Evolutionary conservation across 371 early-diverging fungal species (phyloP), one percentile per base, ranked within the genome.

Genomic region (Mortierella sp.): DNA sequence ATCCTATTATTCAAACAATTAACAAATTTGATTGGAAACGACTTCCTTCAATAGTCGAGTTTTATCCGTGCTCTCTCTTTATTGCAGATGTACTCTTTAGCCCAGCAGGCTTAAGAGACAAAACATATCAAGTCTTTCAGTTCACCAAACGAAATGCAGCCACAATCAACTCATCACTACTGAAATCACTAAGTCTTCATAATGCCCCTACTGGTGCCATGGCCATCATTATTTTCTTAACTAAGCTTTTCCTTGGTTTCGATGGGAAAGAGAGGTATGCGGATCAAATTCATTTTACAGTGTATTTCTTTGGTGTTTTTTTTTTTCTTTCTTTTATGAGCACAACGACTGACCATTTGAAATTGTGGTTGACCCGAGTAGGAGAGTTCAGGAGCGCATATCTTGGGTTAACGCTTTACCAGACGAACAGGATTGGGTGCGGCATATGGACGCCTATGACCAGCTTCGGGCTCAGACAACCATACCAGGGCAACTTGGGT

Each of bases 181-280:
- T 37, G 37, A 37, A 37, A 37, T 37, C 37, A 37, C 37, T 5
- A 37, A 9, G 37, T 37, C 37, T 37, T 50, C 50, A 14, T 6
- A 28, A 28, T 18, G 61, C 26, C 7, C 62, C 77, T 45, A 19
- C 23, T 16, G 23, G 21, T 21, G 58, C 53, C 44, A 72, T 79
- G 79, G 69, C 69, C 7, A 18, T 60, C 2, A 66, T 72, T n/a
- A 45, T 79, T 23, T 18, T 79, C 21, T 29, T 72, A 1, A 70
- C 73, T 12, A 79, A 79, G 60, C 26, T 79, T n/a, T 44, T 79
- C 0, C 66, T 66, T 63, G 72, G 73, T 3, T 45, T 79, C 5
- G 73, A 79, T 53, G 73, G 64, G n/a, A 72, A 72, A 45, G 56
- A 37, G 1, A 68, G 79, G 79, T 72, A 64, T 47, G 61, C 61